Evolutionary conservation across 192 early-diverging fungal genomes (phyloP).

Genomic region (Backusella westeae): DNA sequence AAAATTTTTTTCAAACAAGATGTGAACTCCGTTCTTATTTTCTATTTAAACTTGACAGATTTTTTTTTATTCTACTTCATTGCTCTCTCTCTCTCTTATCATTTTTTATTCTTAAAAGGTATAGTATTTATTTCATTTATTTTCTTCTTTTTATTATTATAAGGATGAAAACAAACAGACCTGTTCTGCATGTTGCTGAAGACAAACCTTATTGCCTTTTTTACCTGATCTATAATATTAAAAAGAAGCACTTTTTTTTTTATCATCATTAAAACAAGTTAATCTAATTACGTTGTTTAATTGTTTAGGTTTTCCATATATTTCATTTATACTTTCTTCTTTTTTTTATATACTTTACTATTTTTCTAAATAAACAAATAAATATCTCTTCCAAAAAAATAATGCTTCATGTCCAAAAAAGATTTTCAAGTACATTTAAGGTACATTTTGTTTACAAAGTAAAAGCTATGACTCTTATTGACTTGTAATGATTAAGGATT

Average conservation of each 20-base stretch:
- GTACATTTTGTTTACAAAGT: not conserved
- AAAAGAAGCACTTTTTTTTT: not conserved
- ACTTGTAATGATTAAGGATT: not conserved
- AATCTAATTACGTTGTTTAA: not conserved
- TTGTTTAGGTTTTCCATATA: not conserved
- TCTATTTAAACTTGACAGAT: not conserved
- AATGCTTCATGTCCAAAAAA: not conserved
- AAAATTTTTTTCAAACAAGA: not conserved
- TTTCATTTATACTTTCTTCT: not conserved
- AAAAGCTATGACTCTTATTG: not conserved
- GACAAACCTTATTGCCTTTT: slow-evolving; percentile 9
- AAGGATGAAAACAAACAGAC: slow-evolving; percentile 15
- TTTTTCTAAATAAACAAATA: not conserved
- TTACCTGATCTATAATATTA: not conserved
- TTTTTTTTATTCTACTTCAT: not conserved
- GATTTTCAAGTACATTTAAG: slow-evolving; percentile 8
- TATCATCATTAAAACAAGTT: not conserved
- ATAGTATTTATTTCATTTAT: slow-evolving; percentile 1
- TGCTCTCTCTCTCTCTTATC: not conserved
- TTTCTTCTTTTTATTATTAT: slow-evolving; percentile 5
- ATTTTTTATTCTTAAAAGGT: not conserved
- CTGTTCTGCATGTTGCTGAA: slow-evolving; percentile 18
- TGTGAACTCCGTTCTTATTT: not conserved
- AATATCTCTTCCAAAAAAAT: not conserved
- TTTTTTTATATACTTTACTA: not conserved